Evolutionary conservation across 2,329 filamentous ascomycete species (phyloP), one percentile per base, ranked within the genome.

Genomic region (Fusarium sp.): DNA sequence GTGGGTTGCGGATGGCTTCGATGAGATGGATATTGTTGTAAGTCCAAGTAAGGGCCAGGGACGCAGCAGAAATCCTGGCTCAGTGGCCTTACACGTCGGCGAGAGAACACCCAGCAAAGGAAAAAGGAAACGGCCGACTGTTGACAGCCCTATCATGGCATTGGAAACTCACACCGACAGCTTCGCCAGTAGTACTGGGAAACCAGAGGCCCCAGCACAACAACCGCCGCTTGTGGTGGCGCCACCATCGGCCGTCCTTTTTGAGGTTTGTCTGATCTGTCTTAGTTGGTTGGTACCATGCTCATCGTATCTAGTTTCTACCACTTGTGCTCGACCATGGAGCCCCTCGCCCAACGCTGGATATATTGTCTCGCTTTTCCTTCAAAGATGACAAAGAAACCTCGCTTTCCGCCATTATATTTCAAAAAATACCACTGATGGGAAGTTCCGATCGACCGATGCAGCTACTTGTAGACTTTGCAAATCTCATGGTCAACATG

Each of bases 1-100:
- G 3, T 89, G 89, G 82, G 84, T 93, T 56, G 88, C 92, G 4
- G 94, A 96, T 81, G 94, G 94, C 0, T 96, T 96, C 76, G 93
- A 95, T 68, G 90, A 94, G 68, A 84, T 89, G 72, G 89, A 90
- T 70, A 84, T 89, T 62, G 84, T 85, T 13, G 79, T 81, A 10
- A 90, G 89, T 63, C 89, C 89, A 2, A 87, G 82, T 77, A 89
- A 88, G 75, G 84, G 84, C 2, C 83, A 85, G 58, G 82, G 84
- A 58, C 79, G 78, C 72, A 82, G 73, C 73, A 74, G 85, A 80
- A 70, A 84, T 60, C 79, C 81, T 1, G 84, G 84, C 2, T 81
- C 86, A 1, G 82, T 87, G 5, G 84, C 86, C 6, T 78, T 82
- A 20, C 82, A 85, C 28, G 80, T 87, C 8, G 82, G 83, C 1